These are phyloP conservation scores for Rhododendron ferrugineum DNA, from an alignment of 148 eudicot genomes.

Conservation along the genomic window DNA sequence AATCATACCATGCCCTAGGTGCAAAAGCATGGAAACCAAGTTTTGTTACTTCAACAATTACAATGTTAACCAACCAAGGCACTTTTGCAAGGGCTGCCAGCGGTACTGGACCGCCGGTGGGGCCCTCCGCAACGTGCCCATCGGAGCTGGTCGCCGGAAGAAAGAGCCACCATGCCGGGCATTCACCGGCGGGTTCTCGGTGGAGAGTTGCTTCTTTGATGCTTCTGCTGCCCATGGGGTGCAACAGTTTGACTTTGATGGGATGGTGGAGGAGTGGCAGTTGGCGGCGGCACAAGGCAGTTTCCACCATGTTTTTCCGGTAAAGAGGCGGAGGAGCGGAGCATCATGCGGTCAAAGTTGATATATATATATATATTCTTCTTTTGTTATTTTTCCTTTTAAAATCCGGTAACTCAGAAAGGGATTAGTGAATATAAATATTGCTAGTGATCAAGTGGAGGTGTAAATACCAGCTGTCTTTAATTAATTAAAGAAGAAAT, in stretches of 20 bases:
- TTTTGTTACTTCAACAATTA: slow-evolving; percentile 82
- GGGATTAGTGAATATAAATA: not conserved
- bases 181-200: slow-evolving; percentile 5
- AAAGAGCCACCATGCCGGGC: slow-evolving; percentile 33
- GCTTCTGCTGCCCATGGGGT: slow-evolving; percentile 8
- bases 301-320: not conserved
- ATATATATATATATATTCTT: not conserved
- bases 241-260: slow-evolving; percentile 32
- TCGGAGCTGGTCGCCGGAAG: slow-evolving; percentile 75
- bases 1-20: slow-evolving; percentile 71
- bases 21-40: slow-evolving; percentile 77
- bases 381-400: not conserved
- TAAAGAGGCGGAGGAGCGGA: slow-evolving; percentile 6
- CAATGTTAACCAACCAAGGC: slow-evolving; percentile 71
- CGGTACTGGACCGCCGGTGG: slow-evolving; percentile 87
- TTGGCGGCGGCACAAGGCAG: slow-evolving; percentile 10
- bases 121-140: slow-evolving; percentile 69
- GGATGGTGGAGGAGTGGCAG: slow-evolving; percentile 43
- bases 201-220: slow-evolving; percentile 32
- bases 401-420: not conserved
- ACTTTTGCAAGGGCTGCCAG: slow-evolving; percentile 72
- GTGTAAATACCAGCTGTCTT: slow-evolving; percentile 9
- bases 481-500: not conserved
- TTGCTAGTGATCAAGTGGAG: not conserved
- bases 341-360: not conserved